Conservation (phyloP, 2,329 filamentous ascomycete genomes). For the Colletotrichum sp. region DNA sequence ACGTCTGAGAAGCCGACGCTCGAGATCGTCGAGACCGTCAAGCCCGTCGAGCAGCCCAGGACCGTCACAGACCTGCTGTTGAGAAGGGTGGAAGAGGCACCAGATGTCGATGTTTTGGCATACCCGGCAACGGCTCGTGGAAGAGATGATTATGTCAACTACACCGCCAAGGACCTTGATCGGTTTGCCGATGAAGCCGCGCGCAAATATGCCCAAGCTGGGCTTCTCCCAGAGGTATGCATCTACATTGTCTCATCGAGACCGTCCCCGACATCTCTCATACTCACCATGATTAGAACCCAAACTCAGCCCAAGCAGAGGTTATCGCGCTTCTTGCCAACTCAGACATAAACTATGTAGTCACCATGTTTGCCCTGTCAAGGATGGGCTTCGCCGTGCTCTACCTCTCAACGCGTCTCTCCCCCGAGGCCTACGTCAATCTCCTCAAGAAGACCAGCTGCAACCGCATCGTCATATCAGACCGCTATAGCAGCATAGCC, state of each 20-base stretch:
- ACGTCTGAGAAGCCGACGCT: slow-evolving; percentile 5
- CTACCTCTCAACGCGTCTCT: slow-evolving; percentile 58
- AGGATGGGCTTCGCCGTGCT: slow-evolving; percentile 58
- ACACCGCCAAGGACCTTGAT: slow-evolving; percentile 27
- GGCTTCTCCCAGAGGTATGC: slow-evolving; percentile 17
- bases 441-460: slow-evolving; percentile 49
- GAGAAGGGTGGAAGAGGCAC: neutral
- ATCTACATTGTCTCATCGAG: neutral
- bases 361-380: slow-evolving; percentile 56
- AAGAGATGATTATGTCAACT: slow-evolving; percentile 25
- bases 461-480: slow-evolving; percentile 22
- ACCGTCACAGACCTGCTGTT: slow-evolving; percentile 6
- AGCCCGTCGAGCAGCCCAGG: neutral
- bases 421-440: slow-evolving; percentile 52
- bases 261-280: neutral
- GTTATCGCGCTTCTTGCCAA: slow-evolving; percentile 52
- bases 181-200: slow-evolving; percentile 26
- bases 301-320: slow-evolving; percentile 26
- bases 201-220: slow-evolving; percentile 6
- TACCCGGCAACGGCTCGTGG: slow-evolving; percentile 25
- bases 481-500: slow-evolving; percentile 13
- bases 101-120: slow-evolving; percentile 21
- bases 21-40: slow-evolving; percentile 4
- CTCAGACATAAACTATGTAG: slow-evolving; percentile 56
- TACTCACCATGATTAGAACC: neutral